Conservation (phyloP, 73 alveolate genomes). For the Stentor coeruleus region DNA sequence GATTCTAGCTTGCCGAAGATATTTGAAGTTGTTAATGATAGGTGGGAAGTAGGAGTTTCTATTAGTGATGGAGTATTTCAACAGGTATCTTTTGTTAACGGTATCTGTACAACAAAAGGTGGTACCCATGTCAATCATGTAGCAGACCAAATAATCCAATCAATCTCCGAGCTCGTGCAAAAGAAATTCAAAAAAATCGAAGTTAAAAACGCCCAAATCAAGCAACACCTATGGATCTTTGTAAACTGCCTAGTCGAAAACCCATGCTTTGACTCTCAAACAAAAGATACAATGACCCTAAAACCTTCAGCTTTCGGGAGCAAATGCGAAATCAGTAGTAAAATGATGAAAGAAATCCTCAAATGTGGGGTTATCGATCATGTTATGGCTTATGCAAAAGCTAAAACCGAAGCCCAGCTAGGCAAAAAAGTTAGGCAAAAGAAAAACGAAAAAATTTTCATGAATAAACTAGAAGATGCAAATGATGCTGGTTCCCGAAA, state of each 20-base stretch:
- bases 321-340: neutral
- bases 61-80: constrained; percentile 77
- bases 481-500: constrained; percentile 98
- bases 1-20: too few relatives aligned
- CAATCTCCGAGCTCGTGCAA: constrained; percentile 62
- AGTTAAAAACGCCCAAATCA: constrained; percentile 18
- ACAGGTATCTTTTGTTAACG: constrained; percentile 96
- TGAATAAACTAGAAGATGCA: constrained; percentile 92
- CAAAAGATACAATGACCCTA: constrained; percentile 53
- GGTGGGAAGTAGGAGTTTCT: constrained; percentile 89
- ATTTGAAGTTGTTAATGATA: constrained; percentile 47
- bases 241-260: constrained; percentile 93
- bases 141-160: constrained; percentile 86
- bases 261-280: constrained; percentile 98
- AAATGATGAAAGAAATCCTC: neutral
- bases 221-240: constrained; percentile 86
- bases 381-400: neutral
- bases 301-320: neutral
- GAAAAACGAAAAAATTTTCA: constrained; percentile 49
- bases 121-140: constrained; percentile 99
- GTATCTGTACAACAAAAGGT: constrained; percentile 98
- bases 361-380: neutral
- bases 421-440: neutral
- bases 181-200: constrained; percentile 57
- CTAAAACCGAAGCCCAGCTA: neutral